Percentiles rank a stretch among this genome's conserved stretches.
Evolutionary conservation across 1,284 basidiomycete genomes (phyloP).

Genomic region (Puccinia polysora): DNA sequence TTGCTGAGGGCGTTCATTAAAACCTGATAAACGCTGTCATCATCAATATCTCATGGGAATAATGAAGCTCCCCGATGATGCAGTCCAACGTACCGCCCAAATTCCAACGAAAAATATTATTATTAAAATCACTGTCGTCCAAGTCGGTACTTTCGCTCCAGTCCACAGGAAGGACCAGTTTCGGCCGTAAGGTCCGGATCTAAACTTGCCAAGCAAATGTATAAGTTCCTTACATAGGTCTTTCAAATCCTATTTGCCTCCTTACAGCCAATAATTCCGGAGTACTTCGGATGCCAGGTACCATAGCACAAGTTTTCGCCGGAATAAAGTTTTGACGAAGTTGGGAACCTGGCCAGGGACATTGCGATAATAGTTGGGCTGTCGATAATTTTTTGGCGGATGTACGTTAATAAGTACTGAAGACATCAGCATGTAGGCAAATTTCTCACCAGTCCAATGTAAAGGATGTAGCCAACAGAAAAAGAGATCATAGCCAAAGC

Average conservation of each 20-base stretch:
- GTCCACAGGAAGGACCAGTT: slow-evolving; percentile 91
- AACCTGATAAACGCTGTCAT: neutral
- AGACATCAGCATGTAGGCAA: slow-evolving; percentile 40
- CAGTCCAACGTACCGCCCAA: slow-evolving; percentile 61
- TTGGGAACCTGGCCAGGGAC: slow-evolving; percentile 87
- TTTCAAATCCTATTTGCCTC: no score
- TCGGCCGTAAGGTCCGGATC: slow-evolving; percentile 61
- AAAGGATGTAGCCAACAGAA: slow-evolving; percentile 72
- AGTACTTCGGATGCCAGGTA: slow-evolving; percentile 75
- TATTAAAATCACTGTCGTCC: slow-evolving; percentile 74
- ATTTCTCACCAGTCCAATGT: slow-evolving; percentile 70
- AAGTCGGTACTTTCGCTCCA: slow-evolving; percentile 68
- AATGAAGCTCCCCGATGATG: neutral
- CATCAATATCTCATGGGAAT: neutral
- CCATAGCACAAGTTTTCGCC: slow-evolving; percentile 83
- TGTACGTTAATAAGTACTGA: neutral
- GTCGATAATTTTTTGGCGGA: neutral
- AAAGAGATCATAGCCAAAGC: slow-evolving; percentile 70
- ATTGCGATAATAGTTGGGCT: slow-evolving; percentile 72
- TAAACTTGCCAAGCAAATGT: no score
- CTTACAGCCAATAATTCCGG: slow-evolving; percentile 86
- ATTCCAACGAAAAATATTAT: slow-evolving; percentile 76
- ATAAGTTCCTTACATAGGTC: neutral
- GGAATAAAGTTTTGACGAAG: slow-evolving; percentile 78
- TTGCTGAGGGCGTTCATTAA: slow-evolving; percentile 71